Evolutionary conservation across 2,329 filamentous ascomycete genomes (phyloP), one percentile per base, ranked within the genome.

Genomic region (Ophiocordyceps polyrhachis-furcata): DNA sequence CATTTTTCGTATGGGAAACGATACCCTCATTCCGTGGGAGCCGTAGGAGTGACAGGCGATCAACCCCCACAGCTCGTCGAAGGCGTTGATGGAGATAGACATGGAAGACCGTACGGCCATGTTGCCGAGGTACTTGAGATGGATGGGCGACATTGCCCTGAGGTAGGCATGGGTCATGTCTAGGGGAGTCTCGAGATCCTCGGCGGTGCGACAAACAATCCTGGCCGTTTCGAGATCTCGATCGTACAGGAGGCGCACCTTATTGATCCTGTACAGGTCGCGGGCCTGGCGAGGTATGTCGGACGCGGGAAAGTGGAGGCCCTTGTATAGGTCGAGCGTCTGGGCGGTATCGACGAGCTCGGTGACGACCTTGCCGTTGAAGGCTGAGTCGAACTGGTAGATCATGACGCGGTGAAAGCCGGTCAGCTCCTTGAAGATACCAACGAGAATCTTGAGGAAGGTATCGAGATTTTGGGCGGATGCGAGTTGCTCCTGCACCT

Each of bases 101-200:
- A 94, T 94, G 50, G 85, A 93, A 0, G 85, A 85, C n/a, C 86
- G 77, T 0, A 93, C 86, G 8, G 79, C 81, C 87, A 94, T 94
- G 56, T 94, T 87, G 6, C 66, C 72, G 3, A 94, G 68, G 53
- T 93, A 94, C 55, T 93, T 93, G 45, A 93, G 61, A 55, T 91
- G 85, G 40, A 93, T 88, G 0, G 87, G 86, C 1, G 85, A 93
- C 76, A 93, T 93, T 49, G 88, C 86, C 45, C 87, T 76, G 2
- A 93, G 71, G 55, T 93, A 91, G 0, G 81, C 74, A 54, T 91
- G 82, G 1, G 83, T 91, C 59, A 94, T 77, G 57, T 94, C 85
- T 4, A 94, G 61, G 0, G 87, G 85, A 0, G 60, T 67, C 43
- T 86, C 79, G 9, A 91, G 65, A 53, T 91, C 83, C 58, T 85